Evolutionary conservation across 345 rosid genomes (phyloP), one percentile per base, ranked within the genome.

Genomic region (Isatis tinctoria): DNA sequence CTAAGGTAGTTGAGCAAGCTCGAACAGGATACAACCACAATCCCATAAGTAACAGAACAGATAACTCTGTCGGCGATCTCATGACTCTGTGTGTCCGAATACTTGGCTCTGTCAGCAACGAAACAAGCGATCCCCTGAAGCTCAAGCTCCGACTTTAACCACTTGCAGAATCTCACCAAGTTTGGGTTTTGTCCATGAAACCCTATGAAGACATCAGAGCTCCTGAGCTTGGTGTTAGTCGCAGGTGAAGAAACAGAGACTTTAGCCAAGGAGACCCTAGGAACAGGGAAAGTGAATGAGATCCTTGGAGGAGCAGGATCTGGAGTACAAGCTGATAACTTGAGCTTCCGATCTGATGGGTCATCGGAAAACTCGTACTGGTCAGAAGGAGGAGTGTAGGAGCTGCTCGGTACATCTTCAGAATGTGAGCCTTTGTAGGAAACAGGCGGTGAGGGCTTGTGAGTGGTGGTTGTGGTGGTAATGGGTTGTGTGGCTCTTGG

Each of bases 141-240:
- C 85, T 93, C 96, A 44, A 89, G 91, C 83, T 93, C 97, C 16
- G 97, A 93, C 79, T 91, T 93, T 26, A 93, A 78, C 98, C 98
- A 93, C 82, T 91, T 91, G 70, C 91, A 89, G 77, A 93, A 91
- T 49, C 94, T 86, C 39, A 83, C 70, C 80, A 93, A 75, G 82
- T 86, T 91, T 33, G 96, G 92, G 81, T 88, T 84, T 61, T 89
- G 92, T 40, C 96, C 97, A 49, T 93, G 92, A 77, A 85, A 89
- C 67, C 97, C 96, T 11, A 93, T 84, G 77, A 80, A 93, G 70
- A 89, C 95, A 72, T 93, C 98, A 68, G 96, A 88, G 85, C 93
- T 90, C 80, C 97, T 86, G 59, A 89, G 91, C 80, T 87, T 93
- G 60, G 97, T 83, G 74, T 86, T 87, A 10, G 87, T 78, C 35